Percentiles rank a stretch among this genome's conserved stretches.
Conservation (phyloP, 2,329 filamentous ascomycete species). For the Neopestalotiopsis sp. region DNA sequence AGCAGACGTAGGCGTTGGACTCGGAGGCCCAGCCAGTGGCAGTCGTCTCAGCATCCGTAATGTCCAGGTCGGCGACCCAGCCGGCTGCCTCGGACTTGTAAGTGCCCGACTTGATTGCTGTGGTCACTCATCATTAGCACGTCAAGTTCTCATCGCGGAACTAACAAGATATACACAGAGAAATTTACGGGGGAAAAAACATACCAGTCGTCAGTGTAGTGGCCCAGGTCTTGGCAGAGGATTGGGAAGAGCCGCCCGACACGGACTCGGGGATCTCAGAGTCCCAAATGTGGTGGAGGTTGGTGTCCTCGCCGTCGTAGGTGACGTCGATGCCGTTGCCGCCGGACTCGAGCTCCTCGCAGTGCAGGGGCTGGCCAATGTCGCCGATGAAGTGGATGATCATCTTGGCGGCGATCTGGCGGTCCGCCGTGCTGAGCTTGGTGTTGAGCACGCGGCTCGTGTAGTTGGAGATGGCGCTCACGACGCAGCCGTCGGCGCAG, state of each 20-base stretch:
- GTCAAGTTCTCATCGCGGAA: neutral
- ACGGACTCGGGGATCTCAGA: conserved; percentile 58
- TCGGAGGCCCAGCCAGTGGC: conserved; percentile 47
- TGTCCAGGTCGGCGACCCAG: conserved; percentile 43
- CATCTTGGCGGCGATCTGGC: conserved; percentile 46
- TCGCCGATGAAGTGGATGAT: conserved; percentile 56
- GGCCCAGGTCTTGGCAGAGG: conserved; percentile 46
- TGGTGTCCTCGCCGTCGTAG: conserved; percentile 57
- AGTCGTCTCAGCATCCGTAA: conserved; percentile 36
- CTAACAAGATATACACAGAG: neutral
- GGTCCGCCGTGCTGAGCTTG: conserved; percentile 32
- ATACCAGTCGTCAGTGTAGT: conserved; percentile 38
- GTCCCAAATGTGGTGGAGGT: conserved; percentile 68
- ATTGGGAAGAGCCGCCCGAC: conserved; percentile 40
- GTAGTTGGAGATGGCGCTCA: conserved; percentile 55
- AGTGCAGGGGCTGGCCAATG: conserved; percentile 61
- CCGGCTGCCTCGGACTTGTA: conserved; percentile 40
- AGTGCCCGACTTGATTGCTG: conserved; percentile 43
- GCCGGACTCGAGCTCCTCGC: conserved; percentile 56
- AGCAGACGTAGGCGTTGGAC: conserved; percentile 48
- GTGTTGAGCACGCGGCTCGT: conserved; percentile 35
- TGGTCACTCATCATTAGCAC: neutral
- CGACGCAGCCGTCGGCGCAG: conserved; percentile 67
- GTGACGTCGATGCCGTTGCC: conserved; percentile 62
- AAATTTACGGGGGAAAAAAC: neutral